Conservation (phyloP, 306 rosid species). For the Phaseolus lunatus region DNA sequence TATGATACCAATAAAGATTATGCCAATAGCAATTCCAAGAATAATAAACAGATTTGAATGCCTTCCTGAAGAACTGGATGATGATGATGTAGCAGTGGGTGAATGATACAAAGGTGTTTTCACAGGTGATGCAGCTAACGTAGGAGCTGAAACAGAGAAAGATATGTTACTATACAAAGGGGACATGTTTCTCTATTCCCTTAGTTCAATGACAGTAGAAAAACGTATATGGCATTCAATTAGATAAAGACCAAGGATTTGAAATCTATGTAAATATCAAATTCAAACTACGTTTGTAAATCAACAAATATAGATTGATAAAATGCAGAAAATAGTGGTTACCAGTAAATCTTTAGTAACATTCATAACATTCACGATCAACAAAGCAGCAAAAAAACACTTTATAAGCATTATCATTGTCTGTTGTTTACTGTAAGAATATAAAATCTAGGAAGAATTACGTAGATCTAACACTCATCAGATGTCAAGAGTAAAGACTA, state of each 20-base stretch:
- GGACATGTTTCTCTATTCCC: background rate
- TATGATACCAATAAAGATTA: conserved; percentile 69
- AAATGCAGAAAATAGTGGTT: conserved; percentile 9
- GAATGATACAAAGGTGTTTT: conserved; percentile 52
- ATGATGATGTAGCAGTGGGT: conserved; percentile 53
- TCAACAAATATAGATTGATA: background rate
- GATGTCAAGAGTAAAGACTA: background rate
- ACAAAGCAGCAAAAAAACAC: too few relatives aligned
- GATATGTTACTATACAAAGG: conserved; percentile 41
- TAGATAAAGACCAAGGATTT: conserved; percentile 1
- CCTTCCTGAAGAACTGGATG: conserved; percentile 52
- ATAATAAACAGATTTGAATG: conserved; percentile 72
- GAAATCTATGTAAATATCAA: background rate
- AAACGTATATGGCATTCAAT: background rate
- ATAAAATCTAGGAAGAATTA: conserved; percentile 25
- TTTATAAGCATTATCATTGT: too few relatives aligned
- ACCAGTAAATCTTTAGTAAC: conserved; percentile 7
- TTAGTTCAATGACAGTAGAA: background rate
- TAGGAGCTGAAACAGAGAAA: conserved; percentile 68
- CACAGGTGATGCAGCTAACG: conserved; percentile 61
- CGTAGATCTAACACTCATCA: conserved; percentile 1
- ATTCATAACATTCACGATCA: conserved; percentile 4
- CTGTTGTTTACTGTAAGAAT: background rate
- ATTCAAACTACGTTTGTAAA: background rate
- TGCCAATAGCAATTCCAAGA: conserved; percentile 73